These are phyloP conservation scores for Chloromonas sp. DNA, from an alignment of 163 green algal species.

Conservation along the genomic window DNA sequence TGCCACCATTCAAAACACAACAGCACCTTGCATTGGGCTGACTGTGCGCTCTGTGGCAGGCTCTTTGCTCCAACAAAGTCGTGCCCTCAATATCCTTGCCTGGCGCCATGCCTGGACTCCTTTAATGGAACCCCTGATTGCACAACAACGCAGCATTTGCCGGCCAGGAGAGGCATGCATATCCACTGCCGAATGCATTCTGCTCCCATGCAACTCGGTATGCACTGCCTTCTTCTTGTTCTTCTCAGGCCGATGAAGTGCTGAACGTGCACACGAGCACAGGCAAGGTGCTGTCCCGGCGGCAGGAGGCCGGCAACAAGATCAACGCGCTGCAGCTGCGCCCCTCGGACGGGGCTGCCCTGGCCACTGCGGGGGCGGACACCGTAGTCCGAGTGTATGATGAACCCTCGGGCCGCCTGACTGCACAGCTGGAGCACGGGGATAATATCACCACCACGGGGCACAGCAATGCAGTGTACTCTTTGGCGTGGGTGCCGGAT, in stretches of 20 bases:
- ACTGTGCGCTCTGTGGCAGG: background rate
- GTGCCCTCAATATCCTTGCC: too few species aligned
- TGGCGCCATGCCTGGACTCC: too few species aligned
- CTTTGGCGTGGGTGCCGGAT: conserved; percentile 33
- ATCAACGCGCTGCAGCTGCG: conserved; percentile 31
- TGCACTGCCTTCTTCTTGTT: background rate
- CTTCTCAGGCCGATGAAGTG: conserved; percentile 27
- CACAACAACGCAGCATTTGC: too few species aligned
- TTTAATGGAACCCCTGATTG: too few species aligned
- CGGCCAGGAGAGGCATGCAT: too few species aligned
- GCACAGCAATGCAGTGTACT: conserved; percentile 47
- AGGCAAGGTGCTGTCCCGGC: conserved; percentile 18
- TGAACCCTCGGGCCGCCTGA: conserved; percentile 13
- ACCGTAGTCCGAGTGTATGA: conserved; percentile 35
- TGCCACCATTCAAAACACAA: background rate
- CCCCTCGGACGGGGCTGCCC: background rate
- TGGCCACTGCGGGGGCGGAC: background rate
- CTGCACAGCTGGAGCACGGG: conserved; percentile 21
- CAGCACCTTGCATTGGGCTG: background rate
- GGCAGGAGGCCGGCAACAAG: conserved; percentile 33
- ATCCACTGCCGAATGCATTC: too few species aligned
- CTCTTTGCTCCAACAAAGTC: too few species aligned
- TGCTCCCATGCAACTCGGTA: background rate
- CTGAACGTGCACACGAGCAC: conserved; percentile 37
- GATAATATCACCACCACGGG: conserved; percentile 33